phyloP scores from a whole-genome alignment of 2,329 filamentous ascomycete species.

The Monilinia fructicola region DNA sequence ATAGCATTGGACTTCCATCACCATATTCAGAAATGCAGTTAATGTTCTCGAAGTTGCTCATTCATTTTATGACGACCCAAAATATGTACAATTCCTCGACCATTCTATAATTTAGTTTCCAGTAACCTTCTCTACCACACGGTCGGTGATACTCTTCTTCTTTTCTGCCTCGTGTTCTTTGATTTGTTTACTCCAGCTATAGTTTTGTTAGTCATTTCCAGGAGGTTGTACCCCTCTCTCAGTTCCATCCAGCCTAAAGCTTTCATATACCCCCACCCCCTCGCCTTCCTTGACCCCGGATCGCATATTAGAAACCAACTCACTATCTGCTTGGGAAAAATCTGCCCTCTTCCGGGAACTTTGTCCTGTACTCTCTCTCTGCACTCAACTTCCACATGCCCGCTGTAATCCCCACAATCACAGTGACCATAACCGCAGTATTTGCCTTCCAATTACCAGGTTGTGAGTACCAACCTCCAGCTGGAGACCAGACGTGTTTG shows the following conservation, averaged over 20 bases:
- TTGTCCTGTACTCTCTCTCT: conserved; percentile 68
- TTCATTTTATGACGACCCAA: conserved; percentile 11
- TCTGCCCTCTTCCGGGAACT: conserved; percentile 71
- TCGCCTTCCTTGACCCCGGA: too few species aligned
- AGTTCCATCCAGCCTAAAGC: background rate
- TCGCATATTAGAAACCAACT: conserved; percentile 43
- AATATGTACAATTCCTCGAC: conserved; percentile 36
- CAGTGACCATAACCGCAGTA: conserved; percentile 71
- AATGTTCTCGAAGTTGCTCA: conserved; percentile 11
- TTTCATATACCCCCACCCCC: background rate
- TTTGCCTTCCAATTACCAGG: conserved; percentile 94
- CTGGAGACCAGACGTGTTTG: conserved; percentile 98
- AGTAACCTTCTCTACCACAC: conserved; percentile 27
- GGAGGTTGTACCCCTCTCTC: conserved; percentile 23
- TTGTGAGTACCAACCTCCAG: conserved; percentile 96
- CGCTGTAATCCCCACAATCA: conserved; percentile 66
- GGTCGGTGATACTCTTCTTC: conserved; percentile 44
- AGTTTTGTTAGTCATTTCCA: conserved; percentile 36
- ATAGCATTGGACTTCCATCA: background rate
- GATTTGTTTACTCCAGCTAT: conserved; percentile 71
- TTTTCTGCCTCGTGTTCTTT: conserved; percentile 63
- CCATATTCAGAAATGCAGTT: background rate
- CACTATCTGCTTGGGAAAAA: conserved; percentile 87
- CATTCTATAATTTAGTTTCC: background rate
- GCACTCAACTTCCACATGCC: conserved; percentile 72